These are phyloP conservation scores for Marsdenia floribunda DNA, from an alignment of 257 asterid genomes.

Conservation along the genomic window DNA sequence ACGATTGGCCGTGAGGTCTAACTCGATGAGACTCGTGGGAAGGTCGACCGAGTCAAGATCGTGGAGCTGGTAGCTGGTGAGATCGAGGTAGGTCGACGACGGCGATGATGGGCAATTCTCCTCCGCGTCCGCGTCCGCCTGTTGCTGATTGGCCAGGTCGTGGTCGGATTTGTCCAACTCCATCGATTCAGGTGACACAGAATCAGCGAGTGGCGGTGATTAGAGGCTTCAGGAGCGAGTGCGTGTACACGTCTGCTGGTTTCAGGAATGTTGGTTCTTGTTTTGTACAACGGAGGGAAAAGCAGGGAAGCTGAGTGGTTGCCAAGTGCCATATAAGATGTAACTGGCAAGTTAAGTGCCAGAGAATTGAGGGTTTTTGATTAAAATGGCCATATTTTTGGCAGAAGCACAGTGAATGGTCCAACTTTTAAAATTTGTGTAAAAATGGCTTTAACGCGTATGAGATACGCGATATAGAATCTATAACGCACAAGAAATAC, in stretches of 20 bases:
- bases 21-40: constrained; percentile 54
- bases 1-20: constrained; percentile 92
- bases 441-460: too few species aligned
- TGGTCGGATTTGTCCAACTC: neutral
- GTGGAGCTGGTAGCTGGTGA: constrained; percentile 82
- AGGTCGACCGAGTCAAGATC: constrained; percentile 78
- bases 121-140: constrained; percentile 16
- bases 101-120: constrained; percentile 30
- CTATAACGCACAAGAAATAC: too few species aligned
- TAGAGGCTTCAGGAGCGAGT: neutral
- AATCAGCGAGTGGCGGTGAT: neutral
- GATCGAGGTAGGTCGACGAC: constrained; percentile 44
- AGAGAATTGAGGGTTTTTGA: too few species aligned
- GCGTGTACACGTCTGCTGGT: neutral
- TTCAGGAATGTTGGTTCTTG: neutral
- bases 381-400: too few species aligned
- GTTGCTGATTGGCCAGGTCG: neutral
- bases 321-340: neutral
- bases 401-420: too few species aligned
- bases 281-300: neutral
- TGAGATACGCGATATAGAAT: too few species aligned
- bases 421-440: too few species aligned
- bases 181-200: neutral
- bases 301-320: neutral
- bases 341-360: neutral